Conservation (phyloP, 805 yeast genomes). For the Ogataea salicorniae region DNA sequence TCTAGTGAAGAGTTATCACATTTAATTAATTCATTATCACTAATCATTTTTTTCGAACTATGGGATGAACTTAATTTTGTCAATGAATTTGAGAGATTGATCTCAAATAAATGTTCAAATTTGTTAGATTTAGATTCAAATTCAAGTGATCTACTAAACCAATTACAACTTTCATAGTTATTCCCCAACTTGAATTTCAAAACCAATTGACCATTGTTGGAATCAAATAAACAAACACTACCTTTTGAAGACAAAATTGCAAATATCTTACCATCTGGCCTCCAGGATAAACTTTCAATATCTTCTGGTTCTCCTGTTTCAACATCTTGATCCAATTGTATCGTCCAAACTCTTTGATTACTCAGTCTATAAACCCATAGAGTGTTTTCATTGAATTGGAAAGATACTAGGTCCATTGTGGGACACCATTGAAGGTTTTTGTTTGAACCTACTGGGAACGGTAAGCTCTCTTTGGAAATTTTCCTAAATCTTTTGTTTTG, state of each 20-base stretch:
- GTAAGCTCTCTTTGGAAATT: conserved; percentile 12
- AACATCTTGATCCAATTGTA: conserved; percentile 18
- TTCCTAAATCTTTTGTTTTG: neutral
- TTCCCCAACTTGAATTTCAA: conserved; percentile 13
- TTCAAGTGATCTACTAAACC: conserved; percentile 17
- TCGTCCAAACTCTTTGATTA: conserved; percentile 31
- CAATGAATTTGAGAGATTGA: conserved; percentile 21
- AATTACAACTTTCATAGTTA: conserved; percentile 13
- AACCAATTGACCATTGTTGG: conserved; percentile 25
- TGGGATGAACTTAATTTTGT: conserved; percentile 22
- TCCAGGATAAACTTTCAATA: conserved; percentile 22
- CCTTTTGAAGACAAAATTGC: conserved; percentile 23
- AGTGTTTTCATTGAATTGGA: conserved; percentile 23
- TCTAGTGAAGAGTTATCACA: conserved; percentile 24
- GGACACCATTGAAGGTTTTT: conserved; percentile 29
- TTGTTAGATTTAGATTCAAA: conserved; percentile 7
- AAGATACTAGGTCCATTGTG: conserved; percentile 31
- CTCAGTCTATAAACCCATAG: conserved; percentile 29
- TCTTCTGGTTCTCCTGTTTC: conserved; percentile 3
- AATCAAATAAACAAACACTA: conserved; percentile 22
- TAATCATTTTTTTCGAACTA: conserved; percentile 16
- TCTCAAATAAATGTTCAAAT: conserved; percentile 16
- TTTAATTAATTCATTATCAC: conserved; percentile 18
- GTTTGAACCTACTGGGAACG: conserved; percentile 15
- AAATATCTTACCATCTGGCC: conserved; percentile 30